Conservation (phyloP, 495 filamentous ascomycete species). For the Hamigera avellanea region DNA sequence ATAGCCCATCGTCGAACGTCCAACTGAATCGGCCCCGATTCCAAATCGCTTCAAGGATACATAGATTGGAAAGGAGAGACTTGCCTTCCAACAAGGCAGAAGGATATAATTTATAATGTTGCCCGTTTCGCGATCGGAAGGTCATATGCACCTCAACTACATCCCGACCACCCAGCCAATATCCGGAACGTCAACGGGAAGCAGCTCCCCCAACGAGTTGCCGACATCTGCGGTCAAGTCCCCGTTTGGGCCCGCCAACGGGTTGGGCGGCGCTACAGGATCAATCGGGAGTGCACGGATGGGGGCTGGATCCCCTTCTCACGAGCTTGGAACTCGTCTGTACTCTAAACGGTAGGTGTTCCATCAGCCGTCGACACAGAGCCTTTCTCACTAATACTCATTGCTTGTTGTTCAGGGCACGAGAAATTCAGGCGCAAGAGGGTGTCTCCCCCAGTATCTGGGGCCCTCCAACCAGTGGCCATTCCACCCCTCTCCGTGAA, state of each 20-base stretch:
- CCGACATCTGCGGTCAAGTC: conserved; percentile 58
- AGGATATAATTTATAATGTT: conserved; percentile 65
- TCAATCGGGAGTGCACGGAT: conserved; percentile 67
- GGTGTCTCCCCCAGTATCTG: conserved; percentile 77
- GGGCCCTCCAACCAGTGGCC: conserved; percentile 90
- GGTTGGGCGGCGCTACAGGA: conserved; percentile 50
- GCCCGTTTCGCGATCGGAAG: conserved; percentile 55
- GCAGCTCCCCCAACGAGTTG: conserved; percentile 77
- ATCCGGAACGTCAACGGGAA: conserved; percentile 78
- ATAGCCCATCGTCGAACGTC: not conserved
- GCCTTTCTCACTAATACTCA: not conserved
- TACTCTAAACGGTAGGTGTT: conserved; percentile 82
- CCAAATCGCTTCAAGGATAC: too few relatives aligned
- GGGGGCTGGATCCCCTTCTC: conserved; percentile 93
- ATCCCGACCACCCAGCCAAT: conserved; percentile 63
- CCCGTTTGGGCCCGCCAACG: conserved; percentile 59
- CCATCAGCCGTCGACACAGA: not conserved
- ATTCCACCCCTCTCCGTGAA: conserved; percentile 91
- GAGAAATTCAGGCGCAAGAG: conserved; percentile 97
- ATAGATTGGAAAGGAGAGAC: not conserved
- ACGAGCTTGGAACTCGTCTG: conserved; percentile 68
- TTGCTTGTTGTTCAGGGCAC: conserved; percentile 46
- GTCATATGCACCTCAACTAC: conserved; percentile 68
- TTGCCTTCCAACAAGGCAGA: not conserved
- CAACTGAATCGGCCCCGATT: not conserved